Evolutionary conservation across 257 asterid species (phyloP).

Genomic region (Rhazya stricta): DNA sequence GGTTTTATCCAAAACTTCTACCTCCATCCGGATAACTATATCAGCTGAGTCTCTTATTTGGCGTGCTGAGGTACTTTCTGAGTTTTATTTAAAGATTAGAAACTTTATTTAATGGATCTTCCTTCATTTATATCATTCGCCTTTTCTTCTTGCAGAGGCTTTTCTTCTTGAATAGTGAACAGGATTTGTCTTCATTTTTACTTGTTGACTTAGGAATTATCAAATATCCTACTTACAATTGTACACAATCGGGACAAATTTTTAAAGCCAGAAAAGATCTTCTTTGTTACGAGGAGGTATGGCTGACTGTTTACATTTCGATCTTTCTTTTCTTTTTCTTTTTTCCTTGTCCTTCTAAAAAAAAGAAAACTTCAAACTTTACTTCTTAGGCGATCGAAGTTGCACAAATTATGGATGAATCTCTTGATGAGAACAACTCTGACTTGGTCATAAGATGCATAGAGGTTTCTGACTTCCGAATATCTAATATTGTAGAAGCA

Average conservation of each 20-base stretch:
- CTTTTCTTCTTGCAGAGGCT: constrained; percentile 59
- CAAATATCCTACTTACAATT: constrained; percentile 78
- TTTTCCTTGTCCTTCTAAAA: constrained; percentile 10
- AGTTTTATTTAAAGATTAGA: constrained; percentile 18
- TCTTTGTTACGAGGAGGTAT: constrained; percentile 88
- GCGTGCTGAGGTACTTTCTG: constrained; percentile 79
- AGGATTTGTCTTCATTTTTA: constrained; percentile 78
- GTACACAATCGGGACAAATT: constrained; percentile 54
- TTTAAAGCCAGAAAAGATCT: constrained; percentile 57
- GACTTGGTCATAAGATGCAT: constrained; percentile 65
- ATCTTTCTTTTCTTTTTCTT: constrained; percentile 2
- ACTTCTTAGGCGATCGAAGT: constrained; percentile 73
- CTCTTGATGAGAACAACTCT: constrained; percentile 52
- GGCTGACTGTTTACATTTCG: constrained; percentile 13
- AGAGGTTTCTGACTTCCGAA: constrained; percentile 51
- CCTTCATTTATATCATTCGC: constrained; percentile 14
- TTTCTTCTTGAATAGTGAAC: constrained; percentile 96
- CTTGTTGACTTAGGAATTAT: constrained; percentile 84
- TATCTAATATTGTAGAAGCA: constrained; percentile 38
- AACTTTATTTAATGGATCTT: background rate
- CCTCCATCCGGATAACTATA: constrained; percentile 59
- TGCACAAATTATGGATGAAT: constrained; percentile 83
- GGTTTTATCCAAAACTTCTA: constrained; percentile 49
- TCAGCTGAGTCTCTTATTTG: constrained; percentile 75
- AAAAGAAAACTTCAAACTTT: constrained; percentile 11